Evolutionary conservation across 140 eudicot genomes (phyloP).

Genomic region (Anethum foeniculum): DNA sequence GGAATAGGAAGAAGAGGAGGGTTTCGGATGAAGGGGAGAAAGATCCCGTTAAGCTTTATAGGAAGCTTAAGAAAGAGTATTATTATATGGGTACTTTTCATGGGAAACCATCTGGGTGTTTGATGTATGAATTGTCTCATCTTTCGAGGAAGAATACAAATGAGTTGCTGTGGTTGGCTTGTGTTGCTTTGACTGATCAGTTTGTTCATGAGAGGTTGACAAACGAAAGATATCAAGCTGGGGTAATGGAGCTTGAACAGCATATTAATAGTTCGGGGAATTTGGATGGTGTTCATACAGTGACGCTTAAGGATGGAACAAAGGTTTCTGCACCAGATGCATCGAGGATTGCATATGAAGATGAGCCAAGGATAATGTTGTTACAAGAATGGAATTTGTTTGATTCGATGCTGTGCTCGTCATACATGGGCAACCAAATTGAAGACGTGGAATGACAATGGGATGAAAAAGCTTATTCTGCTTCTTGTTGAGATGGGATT

Average conservation of each 20-base stretch:
- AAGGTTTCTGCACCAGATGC: constrained; percentile 76
- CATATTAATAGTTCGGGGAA: constrained; percentile 74
- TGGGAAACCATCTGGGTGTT: constrained; percentile 91
- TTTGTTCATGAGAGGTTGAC: constrained; percentile 86
- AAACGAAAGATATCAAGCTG: constrained; percentile 69
- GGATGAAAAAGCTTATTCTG: constrained; percentile 79
- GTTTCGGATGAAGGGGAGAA: constrained; percentile 38
- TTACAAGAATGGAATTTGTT: constrained; percentile 94
- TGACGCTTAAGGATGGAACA: constrained; percentile 10
- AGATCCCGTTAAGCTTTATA: constrained; percentile 58
- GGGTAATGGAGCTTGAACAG: constrained; percentile 98
- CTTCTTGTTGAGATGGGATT: constrained; percentile 96
- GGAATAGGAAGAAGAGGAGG: constrained; percentile 52
- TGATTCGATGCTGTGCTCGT: constrained; percentile 93
- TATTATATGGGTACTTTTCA: constrained; percentile 81
- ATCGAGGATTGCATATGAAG: constrained; percentile 75
- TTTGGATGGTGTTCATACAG: constrained; percentile 52
- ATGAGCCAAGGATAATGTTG: constrained; percentile 89
- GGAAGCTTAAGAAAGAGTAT: constrained; percentile 64
- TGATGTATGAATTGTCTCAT: constrained; percentile 83
- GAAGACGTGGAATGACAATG: constrained; percentile 95
- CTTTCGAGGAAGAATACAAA: constrained; percentile 30
- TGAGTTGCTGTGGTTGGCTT: constrained; percentile 85
- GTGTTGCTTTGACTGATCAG: constrained; percentile 90
- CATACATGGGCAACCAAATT: constrained; percentile 80